Percentiles rank a stretch among this genome's conserved stretches.
Evolutionary conservation across 148 eudicot genomes (phyloP).

Genomic region (Camellia lanceoleosa): DNA sequence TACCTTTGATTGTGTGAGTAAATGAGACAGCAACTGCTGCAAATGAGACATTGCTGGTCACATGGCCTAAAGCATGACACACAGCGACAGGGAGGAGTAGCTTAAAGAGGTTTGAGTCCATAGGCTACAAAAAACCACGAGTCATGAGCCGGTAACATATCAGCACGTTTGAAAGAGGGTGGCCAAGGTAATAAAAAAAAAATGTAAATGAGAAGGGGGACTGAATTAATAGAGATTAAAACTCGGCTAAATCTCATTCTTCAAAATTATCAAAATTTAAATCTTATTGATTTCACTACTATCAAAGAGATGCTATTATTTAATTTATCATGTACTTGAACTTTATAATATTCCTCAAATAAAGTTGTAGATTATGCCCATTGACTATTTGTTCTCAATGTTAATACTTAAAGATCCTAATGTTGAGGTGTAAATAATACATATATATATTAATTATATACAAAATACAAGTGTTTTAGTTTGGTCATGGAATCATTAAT

Average conservation of each 20-base stretch:
- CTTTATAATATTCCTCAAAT: neutral
- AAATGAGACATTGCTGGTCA: constrained; percentile 95
- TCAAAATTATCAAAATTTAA: neutral
- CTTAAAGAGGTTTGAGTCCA: constrained; percentile 75
- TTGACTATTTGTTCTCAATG: neutral
- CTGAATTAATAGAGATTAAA: neutral
- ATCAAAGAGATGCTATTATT: neutral
- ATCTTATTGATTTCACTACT: neutral
- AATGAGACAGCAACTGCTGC: constrained; percentile 99
- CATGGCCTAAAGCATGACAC: constrained; percentile 92
- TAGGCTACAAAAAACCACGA: constrained; percentile 59
- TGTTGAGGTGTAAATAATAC: neutral
- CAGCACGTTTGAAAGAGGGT: neutral
- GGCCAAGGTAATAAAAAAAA: neutral
- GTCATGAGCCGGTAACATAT: neutral
- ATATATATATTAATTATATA: neutral
- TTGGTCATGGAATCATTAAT: neutral
- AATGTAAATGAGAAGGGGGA: neutral
- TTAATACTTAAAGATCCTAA: neutral
- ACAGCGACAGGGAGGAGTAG: constrained; percentile 90
- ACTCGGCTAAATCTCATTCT: neutral
- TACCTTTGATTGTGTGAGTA: constrained; percentile 90
- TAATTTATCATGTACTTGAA: neutral
- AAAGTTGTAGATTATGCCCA: too few species aligned
- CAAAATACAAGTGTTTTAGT: neutral